Percentiles rank a stretch among this genome's conserved stretches.
Evolutionary conservation across 495 filamentous ascomycete species (phyloP).

Genomic region (Penicillium robsamsonii): DNA sequence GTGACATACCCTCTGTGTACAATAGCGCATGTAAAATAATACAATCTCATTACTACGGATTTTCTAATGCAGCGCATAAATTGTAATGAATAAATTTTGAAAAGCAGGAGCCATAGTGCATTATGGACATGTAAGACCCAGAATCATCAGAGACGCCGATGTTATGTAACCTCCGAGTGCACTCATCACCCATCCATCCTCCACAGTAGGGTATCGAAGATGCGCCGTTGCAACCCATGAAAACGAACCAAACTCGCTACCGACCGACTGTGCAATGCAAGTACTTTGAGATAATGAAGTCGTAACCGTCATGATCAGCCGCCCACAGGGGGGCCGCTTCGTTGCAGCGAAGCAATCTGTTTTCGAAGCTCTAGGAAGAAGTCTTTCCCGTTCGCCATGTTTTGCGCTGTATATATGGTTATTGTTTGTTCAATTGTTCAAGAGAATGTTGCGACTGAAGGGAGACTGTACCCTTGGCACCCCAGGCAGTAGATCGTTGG

Average conservation of each 20-base stretch:
- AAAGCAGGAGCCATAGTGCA: slow-evolving; percentile 8
- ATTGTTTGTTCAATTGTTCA: slow-evolving; percentile 19
- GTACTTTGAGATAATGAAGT: slow-evolving; percentile 16
- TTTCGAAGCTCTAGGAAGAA: slow-evolving; percentile 55
- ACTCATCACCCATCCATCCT: slow-evolving; percentile 26
- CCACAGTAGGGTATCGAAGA: slow-evolving; percentile 34
- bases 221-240: slow-evolving; percentile 31
- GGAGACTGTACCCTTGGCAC: slow-evolving; percentile 44
- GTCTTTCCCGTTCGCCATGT: slow-evolving; percentile 54
- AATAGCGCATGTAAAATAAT: slow-evolving; percentile 22
- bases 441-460: neutral
- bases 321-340: slow-evolving; percentile 41
- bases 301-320: slow-evolving; percentile 31
- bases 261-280: slow-evolving; percentile 24
- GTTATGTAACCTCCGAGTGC: slow-evolving; percentile 25
- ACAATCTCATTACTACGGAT: slow-evolving; percentile 13
- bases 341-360: slow-evolving; percentile 45
- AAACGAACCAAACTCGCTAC: slow-evolving; percentile 22
- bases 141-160: slow-evolving; percentile 29
- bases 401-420: slow-evolving; percentile 38
- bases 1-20: slow-evolving; percentile 10
- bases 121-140: slow-evolving; percentile 11
- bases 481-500: slow-evolving; percentile 45
- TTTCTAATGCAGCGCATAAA: neutral
- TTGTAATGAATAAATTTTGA: slow-evolving; percentile 2